Percentiles rank a stretch among this genome's conserved stretches.
Evolutionary conservation across 208 protist genomes (phyloP).

Genomic region (Zelonia costaricensis): DNA sequence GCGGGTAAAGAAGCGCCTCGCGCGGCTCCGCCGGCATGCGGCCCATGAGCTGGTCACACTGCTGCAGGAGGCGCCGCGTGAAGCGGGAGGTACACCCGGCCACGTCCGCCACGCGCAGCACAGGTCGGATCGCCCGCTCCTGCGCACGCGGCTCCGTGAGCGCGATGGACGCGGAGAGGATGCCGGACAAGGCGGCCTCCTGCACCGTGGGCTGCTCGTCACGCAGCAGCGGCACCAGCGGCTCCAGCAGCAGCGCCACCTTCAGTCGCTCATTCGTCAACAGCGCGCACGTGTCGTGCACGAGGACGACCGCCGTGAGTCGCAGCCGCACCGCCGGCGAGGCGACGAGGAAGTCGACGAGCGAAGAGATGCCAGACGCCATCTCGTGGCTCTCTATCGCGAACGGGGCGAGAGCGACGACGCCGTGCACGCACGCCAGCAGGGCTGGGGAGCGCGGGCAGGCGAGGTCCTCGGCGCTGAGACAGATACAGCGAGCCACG

Average conservation of each 20-base stretch:
- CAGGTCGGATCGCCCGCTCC: conserved; percentile 45
- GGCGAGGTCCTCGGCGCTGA: conserved; percentile 11
- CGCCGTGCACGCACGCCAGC: conserved; percentile 31
- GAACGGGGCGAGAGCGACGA: conserved; percentile 30
- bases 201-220: conserved; percentile 49
- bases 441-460: conserved; percentile 19
- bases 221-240: conserved; percentile 48
- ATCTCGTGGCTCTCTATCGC: conserved; percentile 34
- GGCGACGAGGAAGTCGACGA: conserved; percentile 40
- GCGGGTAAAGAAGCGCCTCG: conserved; percentile 62
- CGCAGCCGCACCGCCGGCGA: conserved; percentile 32
- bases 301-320: conserved; percentile 47
- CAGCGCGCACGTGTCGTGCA: conserved; percentile 40
- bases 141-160: conserved; percentile 41
- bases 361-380: conserved; percentile 40
- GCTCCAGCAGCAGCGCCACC: conserved; percentile 40
- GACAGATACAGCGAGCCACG: conserved; percentile 23
- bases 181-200: conserved; percentile 51
- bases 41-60: conserved; percentile 50
- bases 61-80: conserved; percentile 40
- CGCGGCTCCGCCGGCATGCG: conserved; percentile 69
- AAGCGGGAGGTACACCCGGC: conserved; percentile 54
- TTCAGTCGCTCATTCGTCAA: conserved; percentile 38
- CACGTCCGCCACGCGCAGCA: conserved; percentile 38
- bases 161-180: conserved; percentile 38